Evolutionary conservation across 805 yeast species (phyloP), one percentile per base, ranked within the genome.

Genomic region (Myxozyma vanderwaltii): DNA sequence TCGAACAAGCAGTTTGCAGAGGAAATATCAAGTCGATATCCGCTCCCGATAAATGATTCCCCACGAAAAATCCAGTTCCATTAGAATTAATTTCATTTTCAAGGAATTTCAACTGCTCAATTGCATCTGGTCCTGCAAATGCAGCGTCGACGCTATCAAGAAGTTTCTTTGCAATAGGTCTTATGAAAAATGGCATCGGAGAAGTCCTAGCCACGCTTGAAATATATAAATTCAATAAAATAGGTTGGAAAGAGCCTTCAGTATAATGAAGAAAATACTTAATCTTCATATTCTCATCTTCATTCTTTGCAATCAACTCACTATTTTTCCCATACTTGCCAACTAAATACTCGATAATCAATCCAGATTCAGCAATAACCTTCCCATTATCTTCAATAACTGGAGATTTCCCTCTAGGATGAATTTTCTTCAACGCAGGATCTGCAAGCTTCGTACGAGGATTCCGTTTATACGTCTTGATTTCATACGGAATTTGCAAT

Each of bases 361-460:
- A 76, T 2, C 87, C 91, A 15, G 85, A 79, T 71, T 86, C 92
- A 10, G 83, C 83, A 45, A 84, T 63, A 1, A 74, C 68, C 31
- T 63, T 67, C 53, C 75, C 78, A 45, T 75, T 75, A 38, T 78
- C 69, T 62, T 81, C 86, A 45, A 87, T 62, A 0, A 85, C 70
- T 0, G 92, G 92, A 0, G 84, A 74, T 67, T 83, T 84, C 0
- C 90, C 91, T 23, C 82, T 71, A 8, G 88, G 86, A 67, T 83
- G 87, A 10, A 84, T 73, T 40, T 79, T 74, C 59, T 76, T 76
- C 40, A 85, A 70, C 38, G 75, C 83, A 1, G 74, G 73, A 6
- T 82, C 83, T 0, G 84, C 84, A 43, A 81, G 72, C 71, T 77
- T 76, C 19, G 77, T 75, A 7, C 74, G 72, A 1, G 76, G 74